Conservation (phyloP, 257 asterid species). For the Solanum etuberosum region DNA sequence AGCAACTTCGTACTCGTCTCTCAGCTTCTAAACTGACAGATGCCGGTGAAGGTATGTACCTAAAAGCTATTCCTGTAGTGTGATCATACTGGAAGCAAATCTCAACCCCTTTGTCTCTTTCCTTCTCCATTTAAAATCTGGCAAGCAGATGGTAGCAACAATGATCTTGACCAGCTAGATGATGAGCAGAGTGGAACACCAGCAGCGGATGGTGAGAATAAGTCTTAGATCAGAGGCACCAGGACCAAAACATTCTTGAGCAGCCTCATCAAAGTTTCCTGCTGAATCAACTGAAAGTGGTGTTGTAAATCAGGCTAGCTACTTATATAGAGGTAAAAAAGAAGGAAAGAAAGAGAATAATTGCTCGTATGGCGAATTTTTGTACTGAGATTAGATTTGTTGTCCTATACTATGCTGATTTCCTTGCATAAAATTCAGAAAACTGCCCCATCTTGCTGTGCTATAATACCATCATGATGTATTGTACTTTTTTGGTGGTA, state of each 20-base stretch:
- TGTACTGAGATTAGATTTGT: neutral
- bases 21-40: slow-evolving; percentile 24
- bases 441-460: neutral
- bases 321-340: neutral
- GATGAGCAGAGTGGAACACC: neutral
- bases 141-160: neutral
- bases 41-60: slow-evolving; percentile 41
- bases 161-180: neutral
- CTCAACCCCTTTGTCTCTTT: neutral
- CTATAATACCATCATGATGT: neutral
- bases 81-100: neutral
- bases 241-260: neutral
- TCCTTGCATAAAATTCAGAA: neutral
- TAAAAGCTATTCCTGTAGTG: neutral
- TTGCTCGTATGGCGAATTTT: neutral
- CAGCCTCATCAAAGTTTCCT: neutral
- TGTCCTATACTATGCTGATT: neutral
- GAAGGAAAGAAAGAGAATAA: neutral
- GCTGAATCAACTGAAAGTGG: neutral
- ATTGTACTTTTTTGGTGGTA: neutral
- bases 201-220: neutral
- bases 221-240: neutral
- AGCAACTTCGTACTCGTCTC: slow-evolving; percentile 47
- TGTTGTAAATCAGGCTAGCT: neutral
- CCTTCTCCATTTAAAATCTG: neutral